Evolutionary conservation across 2,329 filamentous ascomycete species (phyloP), one percentile per base, ranked within the genome.

Genomic region (Fusarium sambucinum): DNA sequence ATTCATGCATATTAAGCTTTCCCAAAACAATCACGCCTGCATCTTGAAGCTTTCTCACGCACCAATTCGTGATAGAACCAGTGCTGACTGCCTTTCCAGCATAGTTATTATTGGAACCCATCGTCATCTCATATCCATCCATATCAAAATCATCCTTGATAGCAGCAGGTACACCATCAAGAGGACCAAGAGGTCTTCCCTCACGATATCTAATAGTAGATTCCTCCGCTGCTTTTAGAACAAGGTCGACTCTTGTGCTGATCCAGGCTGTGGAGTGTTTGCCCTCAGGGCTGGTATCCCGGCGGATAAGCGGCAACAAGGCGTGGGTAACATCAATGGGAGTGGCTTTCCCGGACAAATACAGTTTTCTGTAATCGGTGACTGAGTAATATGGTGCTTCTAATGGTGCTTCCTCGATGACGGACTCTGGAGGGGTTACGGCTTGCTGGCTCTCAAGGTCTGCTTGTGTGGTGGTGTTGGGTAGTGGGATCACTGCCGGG

Each of bases 141-240:
- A 95, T 79, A 74, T 93, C 89, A 42, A 91, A 87, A 74, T 94
- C 90, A 73, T 94, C 92, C 79, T 94, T 94, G 44, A 93, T 85
- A 0, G 87, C 90, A 13, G 92, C 86, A 0, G 91, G 92, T 0
- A 94, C 85, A 10, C 92, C 92, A 72, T 94, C 91, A 1, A 94
- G 80, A 1, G 87, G 83, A 1, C 90, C 86, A 9, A 92, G 77
- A 0, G 89, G 81, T 57, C 83, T 83, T 2, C 86, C 85, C 45
- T 85, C 81, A 66, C 84, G 78, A 73, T 85, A 85, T 2, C 83
- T 76, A 25, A 73, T 59, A 1, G 83, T 84, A 0, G 83, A 84
- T 5, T 75, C 82, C 29, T 78, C 76, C 1, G 83, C 83, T 2
- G 82, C 80, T 29, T 76, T 74, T 42, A 83, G 66, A 5, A 82